Evolutionary conservation across 306 rosid genomes (phyloP), one percentile per base, ranked within the genome.

Genomic region (Senna siamea): DNA sequence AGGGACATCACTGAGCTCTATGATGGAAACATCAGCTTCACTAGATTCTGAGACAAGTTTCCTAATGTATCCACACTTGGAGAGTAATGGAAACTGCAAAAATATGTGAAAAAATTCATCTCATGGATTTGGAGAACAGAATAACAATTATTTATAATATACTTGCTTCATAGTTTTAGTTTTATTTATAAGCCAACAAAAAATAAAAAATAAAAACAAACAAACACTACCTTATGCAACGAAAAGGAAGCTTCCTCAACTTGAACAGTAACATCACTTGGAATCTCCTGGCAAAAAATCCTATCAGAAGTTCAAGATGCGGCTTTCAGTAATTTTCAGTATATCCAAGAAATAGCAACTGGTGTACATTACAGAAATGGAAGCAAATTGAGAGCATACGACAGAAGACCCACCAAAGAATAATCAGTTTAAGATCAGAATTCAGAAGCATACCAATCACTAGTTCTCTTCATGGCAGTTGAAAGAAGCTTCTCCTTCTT

Each of bases 221-320:
- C 2, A 5, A 32, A 2, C 2, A 32, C 63, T 85, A 94, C 99
- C 99, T 92, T 95, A 30, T 95, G 99, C 67, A 95, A 82, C 35
- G 93, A 79, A 84, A 95, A 95, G 51, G 92, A 85, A 62, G 69
- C 87, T 72, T 82, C 99, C 78, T 92, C 97, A 81, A 87, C 86
- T 65, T 82, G 88, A 75, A 95, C 73, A 6, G 78, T 80, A 70
- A 95, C 82, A 84, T 95, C 98, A 47, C 97, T 90, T n/a, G 97
- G 98, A 85, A 95, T 90, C 85, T 92, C 99, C 76, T 90, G 96
- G 60, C 98, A 95, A 74, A 88, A 90, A 85, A 95, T 90, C 99
- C 99, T 95, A 86, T 38, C 48, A 81, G 51, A 79, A 79, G 58
- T 75, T 72, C 44, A 79, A 75, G 20, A 72, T 53, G 41, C 19